Evolutionary conservation across 331 rosid species (phyloP), one percentile per base, ranked within the genome.

Genomic region (Telfairia occidentalis): DNA sequence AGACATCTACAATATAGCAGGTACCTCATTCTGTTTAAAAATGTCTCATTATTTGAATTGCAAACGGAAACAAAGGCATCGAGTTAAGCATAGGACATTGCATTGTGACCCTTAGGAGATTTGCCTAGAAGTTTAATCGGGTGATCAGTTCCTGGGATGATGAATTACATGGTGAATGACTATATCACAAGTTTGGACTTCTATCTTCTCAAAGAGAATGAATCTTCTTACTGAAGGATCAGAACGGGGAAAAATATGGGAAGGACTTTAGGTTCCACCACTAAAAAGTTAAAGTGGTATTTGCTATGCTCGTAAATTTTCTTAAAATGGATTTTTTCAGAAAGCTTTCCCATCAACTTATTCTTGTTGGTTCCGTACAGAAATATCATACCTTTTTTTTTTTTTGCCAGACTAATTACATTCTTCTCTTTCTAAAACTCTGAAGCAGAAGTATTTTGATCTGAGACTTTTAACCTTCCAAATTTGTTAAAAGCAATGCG

Each of bases 1-100:
- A 69, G 32, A 76, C 74, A 77, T 26, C 78, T 76, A 76, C 53
- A 73, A 59, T 71, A 69, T 59, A 42, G 52, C 87, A 87, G 98
- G 98, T 90, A 92, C 46, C 46, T 78, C 71, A 59, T 28, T 80
- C 32, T 21, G 72, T 81, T 74, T 78, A 49, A 71, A 48, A 29
- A 42, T 26, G 29, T 30, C 60, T 48, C 59, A 30, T 13, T 71
- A 71, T 46, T 49, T 26, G 45, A 71, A 13, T 43, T 45, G 8
- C 24, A 71, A 69, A 26, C 16, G 19, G 54, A 16, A 7, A 43
- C n/a, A 18, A 46, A 43, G 6, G 16, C n/a, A 48, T 18, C 48
- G 23, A 45, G 75, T 71, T 46, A 59, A 59, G 40, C 15, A 13
- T 11, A 15, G 40, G 8, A n/a, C 71, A 18, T 9, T 63, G 71